These are phyloP conservation scores for Trametes gibbosa DNA, from an alignment of 768 basidiomycete genomes.

Conservation along the genomic window DNA sequence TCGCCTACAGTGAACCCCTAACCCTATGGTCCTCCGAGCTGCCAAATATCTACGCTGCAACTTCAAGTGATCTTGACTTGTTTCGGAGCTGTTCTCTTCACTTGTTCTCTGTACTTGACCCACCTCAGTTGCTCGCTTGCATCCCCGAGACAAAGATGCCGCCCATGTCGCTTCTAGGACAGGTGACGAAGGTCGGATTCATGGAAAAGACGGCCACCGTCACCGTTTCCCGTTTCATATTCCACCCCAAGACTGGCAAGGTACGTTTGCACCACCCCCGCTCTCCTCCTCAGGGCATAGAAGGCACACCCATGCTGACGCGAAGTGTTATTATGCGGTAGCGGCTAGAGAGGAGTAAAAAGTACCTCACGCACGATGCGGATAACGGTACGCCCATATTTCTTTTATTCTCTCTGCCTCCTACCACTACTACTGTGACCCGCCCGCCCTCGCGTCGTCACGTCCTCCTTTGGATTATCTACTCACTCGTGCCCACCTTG, in stretches of 20 bases:
- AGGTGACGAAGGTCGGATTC: background rate
- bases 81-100: too few relatives aligned
- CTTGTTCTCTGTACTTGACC: too few relatives aligned
- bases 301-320: background rate
- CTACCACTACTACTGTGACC: too few relatives aligned
- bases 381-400: conserved; percentile 53
- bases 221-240: conserved; percentile 68
- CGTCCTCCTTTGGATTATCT: background rate
- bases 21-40: too few relatives aligned
- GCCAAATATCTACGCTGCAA: too few relatives aligned
- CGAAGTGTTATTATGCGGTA: conserved; percentile 26
- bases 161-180: background rate
- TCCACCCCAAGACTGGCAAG: conserved; percentile 77
- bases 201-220: conserved; percentile 34
- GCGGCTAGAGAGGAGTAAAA: conserved; percentile 75
- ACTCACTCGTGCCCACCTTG: background rate
- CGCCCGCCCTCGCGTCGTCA: background rate
- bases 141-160: background rate
- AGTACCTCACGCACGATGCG: conserved; percentile 76
- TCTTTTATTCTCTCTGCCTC: background rate
- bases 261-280: conserved; percentile 38
- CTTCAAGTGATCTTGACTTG: too few relatives aligned
- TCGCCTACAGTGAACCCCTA: too few relatives aligned
- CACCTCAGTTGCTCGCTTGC: too few relatives aligned
- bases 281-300: background rate